A percentile compares a stretch with the other conserved stretches of the same genome.
These are phyloP conservation scores for Carpinus fangiana DNA, from an alignment of 306 rosid species.

Conservation along the genomic window DNA sequence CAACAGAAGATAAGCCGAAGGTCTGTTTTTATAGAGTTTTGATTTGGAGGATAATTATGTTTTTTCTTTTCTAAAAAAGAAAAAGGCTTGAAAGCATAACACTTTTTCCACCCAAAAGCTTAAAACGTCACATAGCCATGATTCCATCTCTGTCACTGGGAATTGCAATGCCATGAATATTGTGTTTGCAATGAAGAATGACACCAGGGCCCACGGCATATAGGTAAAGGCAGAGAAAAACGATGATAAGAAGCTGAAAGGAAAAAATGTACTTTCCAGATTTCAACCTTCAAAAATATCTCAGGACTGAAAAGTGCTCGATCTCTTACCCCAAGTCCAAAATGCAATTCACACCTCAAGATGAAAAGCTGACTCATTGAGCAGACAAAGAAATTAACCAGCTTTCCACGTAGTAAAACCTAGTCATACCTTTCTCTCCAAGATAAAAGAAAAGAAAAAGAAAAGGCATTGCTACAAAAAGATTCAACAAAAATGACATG, in stretches of 20 bases:
- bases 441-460: slow-evolving; percentile 7
- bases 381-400: not conserved
- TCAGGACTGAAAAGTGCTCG: not conserved
- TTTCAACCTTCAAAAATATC: not conserved
- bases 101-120: not conserved
- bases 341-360: not conserved
- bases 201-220: not conserved
- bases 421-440: not conserved
- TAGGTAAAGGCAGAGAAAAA: not conserved
- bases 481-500: not conserved
- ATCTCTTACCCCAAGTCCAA: not conserved
- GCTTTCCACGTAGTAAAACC: not conserved
- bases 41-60: not conserved
- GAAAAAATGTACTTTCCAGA: not conserved
- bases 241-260: not conserved
- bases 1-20: not conserved
- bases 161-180: not conserved
- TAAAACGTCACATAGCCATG: not conserved
- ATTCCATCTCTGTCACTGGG: not conserved
- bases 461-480: not conserved
- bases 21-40: not conserved
- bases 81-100: not conserved
- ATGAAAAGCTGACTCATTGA: not conserved
- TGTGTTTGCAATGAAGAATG: not conserved
- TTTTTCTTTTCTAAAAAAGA: not conserved